Base-by-base conservation (phyloP, 2,329 filamentous ascomycete species). In the Berkeleyomyces basicola region DNA sequence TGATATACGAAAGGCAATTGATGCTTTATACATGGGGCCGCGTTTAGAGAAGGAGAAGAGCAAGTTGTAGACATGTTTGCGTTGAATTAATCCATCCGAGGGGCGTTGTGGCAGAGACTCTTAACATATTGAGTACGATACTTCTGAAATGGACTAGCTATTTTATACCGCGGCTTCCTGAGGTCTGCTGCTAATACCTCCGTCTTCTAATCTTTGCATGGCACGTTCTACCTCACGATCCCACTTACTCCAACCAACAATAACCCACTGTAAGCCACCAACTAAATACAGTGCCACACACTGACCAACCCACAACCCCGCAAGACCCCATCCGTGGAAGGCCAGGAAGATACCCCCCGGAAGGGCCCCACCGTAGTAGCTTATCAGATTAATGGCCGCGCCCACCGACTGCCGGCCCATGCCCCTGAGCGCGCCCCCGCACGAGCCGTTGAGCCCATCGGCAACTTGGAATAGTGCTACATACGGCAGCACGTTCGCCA, bases 381-480 rank as follows among this genome's bases (percentile, higher is more conserved):
- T 89, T 16, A 91, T 72, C 14, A 91, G 77, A 70, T 95, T 95
- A 61, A 95, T 88, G 1, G 83, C 75, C 1, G 89, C 90, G 11
- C 90, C 90, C 59, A 95, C 80, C 77, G 91, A 90, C 72, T 95
- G 90, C 62, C 87, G 76, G 2, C 90, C 90, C 88, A 92, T 93
- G 0, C 90, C 90, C 66, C 90, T 75, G 11, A 95, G 74, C 23
- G 84, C 83, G 1, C 90, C 90, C 1, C 90, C 90, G 69, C 90
- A 95, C 65, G 83, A 87, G 0, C 90, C 89, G 68, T 93, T 93
- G 42, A 95, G 74, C 0, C 90, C 90, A 70, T 95, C 90, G 0
- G 90, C 89, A 65, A 95, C 91, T 74, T 95, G 90, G 73, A 95
- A 95, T 2, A 95, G 76, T 0, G 90, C 90, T 0, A 95, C 90